Conservation (phyloP, 495 filamentous ascomycete genomes). For the Cryomyces minteri region DNA sequence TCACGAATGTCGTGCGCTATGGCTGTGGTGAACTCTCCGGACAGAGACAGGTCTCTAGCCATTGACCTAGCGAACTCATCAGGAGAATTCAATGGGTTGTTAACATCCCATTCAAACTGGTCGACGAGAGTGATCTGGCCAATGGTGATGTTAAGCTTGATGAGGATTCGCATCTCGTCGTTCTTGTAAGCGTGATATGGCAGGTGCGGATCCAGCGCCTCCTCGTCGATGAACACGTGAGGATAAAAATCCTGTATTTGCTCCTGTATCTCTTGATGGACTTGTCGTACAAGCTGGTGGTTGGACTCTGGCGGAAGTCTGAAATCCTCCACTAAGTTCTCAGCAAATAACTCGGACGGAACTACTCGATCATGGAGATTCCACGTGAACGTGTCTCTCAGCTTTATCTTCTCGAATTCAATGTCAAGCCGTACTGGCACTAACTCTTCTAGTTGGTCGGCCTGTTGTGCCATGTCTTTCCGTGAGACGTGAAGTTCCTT, state of each 20-base stretch:
- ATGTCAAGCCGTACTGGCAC: conserved; percentile 85
- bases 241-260: conserved; percentile 89
- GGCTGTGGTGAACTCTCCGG: conserved; percentile 90
- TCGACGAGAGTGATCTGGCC: conserved; percentile 86
- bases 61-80: conserved; percentile 85
- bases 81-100: conserved; percentile 78
- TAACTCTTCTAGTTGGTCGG: conserved; percentile 75
- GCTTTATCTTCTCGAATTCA: conserved; percentile 87
- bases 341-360: conserved; percentile 60
- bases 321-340: conserved; percentile 83
- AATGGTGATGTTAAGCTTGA: conserved; percentile 96
- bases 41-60: conserved; percentile 77
- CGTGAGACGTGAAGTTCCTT: conserved; percentile 49
- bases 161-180: conserved; percentile 89
- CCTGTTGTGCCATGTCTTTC: conserved; percentile 65
- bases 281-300: conserved; percentile 49
- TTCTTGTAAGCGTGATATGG: conserved; percentile 94
- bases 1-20: conserved; percentile 96
- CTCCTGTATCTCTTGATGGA: conserved; percentile 65
- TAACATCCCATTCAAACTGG: conserved; percentile 99
- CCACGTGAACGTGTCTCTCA: conserved; percentile 97
- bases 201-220: conserved; percentile 71
- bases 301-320: conserved; percentile 50
- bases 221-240: conserved; percentile 74
- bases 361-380: conserved; percentile 85